These are phyloP conservation scores for Gossypium thurberi DNA, from an alignment of 345 rosid genomes.

Conservation along the genomic window DNA sequence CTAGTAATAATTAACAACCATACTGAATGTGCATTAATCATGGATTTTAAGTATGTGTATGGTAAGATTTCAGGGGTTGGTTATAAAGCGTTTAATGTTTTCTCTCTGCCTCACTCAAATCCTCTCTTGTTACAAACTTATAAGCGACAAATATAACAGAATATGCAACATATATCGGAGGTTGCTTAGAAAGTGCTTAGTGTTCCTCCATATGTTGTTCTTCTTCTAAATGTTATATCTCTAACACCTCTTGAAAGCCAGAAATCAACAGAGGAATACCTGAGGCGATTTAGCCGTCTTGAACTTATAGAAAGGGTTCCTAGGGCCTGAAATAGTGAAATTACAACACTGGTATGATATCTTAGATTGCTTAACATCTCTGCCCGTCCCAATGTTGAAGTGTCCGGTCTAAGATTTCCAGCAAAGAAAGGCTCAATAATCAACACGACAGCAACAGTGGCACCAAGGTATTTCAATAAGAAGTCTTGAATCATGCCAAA, in stretches of 20 bases:
- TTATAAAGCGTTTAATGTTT: background rate
- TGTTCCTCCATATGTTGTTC: background rate
- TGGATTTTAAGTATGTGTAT: background rate
- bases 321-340: conserved; percentile 81
- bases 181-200: background rate
- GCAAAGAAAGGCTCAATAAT: conserved; percentile 95
- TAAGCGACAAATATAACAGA: too few species aligned
- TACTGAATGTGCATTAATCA: background rate
- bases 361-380: conserved; percentile 97
- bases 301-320: conserved; percentile 96
- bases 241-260: background rate
- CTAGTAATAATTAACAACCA: background rate
- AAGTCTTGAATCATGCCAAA: conserved; percentile 99
- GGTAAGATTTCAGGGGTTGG: background rate
- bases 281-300: conserved; percentile 83
- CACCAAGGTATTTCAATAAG: conserved; percentile 90
- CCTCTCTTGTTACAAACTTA: background rate
- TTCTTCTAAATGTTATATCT: background rate
- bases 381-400: conserved; percentile 91
- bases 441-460: conserved; percentile 88
- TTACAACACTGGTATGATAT: conserved; percentile 95
- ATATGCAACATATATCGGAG: background rate
- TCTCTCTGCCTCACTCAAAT: background rate
- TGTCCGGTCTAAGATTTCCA: conserved; percentile 82
- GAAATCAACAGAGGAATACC: conserved; percentile 42